Base-by-base conservation (phyloP, 768 basidiomycete genomes). In the Calocera viscosa region DNA sequence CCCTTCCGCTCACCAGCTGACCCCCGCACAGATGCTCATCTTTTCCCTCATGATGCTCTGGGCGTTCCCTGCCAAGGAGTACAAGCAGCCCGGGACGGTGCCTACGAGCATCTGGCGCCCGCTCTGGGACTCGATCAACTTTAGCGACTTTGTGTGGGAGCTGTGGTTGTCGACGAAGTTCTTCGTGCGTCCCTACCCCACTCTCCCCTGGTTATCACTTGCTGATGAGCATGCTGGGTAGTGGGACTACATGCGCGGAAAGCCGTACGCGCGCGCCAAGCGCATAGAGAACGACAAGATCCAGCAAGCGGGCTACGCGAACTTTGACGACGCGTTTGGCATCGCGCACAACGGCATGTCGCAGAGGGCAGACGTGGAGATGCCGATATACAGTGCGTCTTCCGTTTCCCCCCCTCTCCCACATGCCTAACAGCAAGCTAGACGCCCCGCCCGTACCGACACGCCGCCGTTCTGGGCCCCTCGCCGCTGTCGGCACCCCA, bases 21-120 rank as follows among this genome's bases (percentile, higher is more conserved):
- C 32, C 34, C 2, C 10, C 64, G 2, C 22, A 1, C 69, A 91
- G 89, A 94, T 94, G 91, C 85, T 92, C 49, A 78, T 91, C 72
- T 93, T 94, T 73, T 78, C 90, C 2, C 49, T 74, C 0, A 74
- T 88, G 49, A 94, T 94, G 88, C 82, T 83, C 78, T 94, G 89
- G 89, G 88, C 92, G 0, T 95, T 93, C 74, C 81, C 81, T 11
- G 79, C 81, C 69, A 80, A 76, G 0, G 91, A 93, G 70, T 94
- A 94, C 76, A 43, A 43, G 34, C 70, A 73, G 0, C 72, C 73
- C 8, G 75, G 80, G 40, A 70, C 65, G 32, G 11, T 68, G 38
- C 35, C 71, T 16, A 68, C 86, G 1, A 80, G 83, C 38, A 79
- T 88, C 66, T 83, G 86, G 82, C 79, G 83, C 34, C 87, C 91